These are phyloP conservation scores for Solanum piurae DNA, from an alignment of 257 asterid genomes.

Conservation along the genomic window DNA sequence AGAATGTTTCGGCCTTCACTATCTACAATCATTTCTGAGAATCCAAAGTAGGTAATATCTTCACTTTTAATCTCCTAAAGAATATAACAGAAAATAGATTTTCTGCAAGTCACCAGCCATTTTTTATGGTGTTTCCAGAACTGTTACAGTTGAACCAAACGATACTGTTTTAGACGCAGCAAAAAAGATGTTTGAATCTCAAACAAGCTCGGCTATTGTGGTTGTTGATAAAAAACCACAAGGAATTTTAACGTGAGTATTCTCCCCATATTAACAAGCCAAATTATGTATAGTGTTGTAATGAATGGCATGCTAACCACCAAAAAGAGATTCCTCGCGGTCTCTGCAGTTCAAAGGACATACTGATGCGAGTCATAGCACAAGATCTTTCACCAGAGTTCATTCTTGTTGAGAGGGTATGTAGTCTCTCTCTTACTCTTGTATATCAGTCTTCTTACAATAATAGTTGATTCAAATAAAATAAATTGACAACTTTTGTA, in stretches of 20 bases:
- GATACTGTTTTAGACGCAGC: constrained; percentile 68
- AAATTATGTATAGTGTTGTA: not conserved
- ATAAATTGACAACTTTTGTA: not conserved
- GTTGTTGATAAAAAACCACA: constrained; percentile 73
- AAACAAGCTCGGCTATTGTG: constrained; percentile 55
- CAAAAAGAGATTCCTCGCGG: not conserved
- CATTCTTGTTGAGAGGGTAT: not conserved
- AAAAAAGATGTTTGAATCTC: constrained; percentile 66
- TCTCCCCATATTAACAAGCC: not conserved
- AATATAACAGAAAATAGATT: not conserved
- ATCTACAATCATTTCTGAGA: constrained; percentile 75
- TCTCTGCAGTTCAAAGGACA: not conserved
- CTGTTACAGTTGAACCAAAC: constrained; percentile 58
- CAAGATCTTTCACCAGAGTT: not conserved
- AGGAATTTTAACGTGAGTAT: constrained; percentile 50
- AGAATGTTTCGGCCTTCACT: constrained; percentile 78
- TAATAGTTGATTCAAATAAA: not conserved
- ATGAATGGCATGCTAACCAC: not conserved
- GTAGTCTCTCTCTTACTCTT: not conserved
- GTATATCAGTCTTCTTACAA: not conserved
- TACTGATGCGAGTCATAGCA: not conserved
- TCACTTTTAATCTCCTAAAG: constrained; percentile 8
- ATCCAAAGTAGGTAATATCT: constrained; percentile 88
- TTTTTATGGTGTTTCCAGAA: constrained; percentile 16
- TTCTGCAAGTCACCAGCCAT: not conserved